Evolutionary conservation across 2,329 filamentous ascomycete genomes (phyloP).

Genomic region (Fonsecaea multimorphosa): DNA sequence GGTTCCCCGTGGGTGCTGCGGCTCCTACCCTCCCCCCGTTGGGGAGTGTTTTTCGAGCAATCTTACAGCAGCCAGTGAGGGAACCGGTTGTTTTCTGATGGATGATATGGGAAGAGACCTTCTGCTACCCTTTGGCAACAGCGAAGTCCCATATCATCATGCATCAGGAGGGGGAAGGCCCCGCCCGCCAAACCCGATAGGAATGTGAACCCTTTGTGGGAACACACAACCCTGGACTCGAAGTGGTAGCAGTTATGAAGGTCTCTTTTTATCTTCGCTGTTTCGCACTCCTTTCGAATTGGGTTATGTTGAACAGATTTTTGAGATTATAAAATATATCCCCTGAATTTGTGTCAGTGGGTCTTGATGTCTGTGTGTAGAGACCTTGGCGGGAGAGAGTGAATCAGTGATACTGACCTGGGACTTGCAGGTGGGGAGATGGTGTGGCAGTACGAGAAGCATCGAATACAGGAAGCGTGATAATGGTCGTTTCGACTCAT

Average conservation of each 20-base stretch:
- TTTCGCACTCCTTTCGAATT: not conserved
- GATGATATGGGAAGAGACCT: not conserved
- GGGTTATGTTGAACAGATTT: not conserved
- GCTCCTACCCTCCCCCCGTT: too few species aligned
- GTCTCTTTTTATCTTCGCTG: slow-evolving; percentile 1
- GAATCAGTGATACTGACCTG: not conserved
- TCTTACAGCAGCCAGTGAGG: not conserved
- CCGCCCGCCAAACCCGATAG: not conserved
- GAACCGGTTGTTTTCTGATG: not conserved
- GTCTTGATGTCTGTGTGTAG: not conserved
- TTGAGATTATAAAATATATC: not conserved
- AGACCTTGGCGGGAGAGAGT: not conserved
- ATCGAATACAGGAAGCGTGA: not conserved
- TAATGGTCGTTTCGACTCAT: not conserved
- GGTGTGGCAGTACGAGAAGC: not conserved
- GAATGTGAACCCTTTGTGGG: not conserved
- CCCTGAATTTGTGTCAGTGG: not conserved
- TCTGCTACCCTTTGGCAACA: not conserved
- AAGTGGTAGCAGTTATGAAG: not conserved
- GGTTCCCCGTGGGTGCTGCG: not conserved
- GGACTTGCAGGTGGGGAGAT: not conserved
- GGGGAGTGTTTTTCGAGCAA: not conserved
- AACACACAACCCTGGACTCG: not conserved
- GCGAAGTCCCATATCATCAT: not conserved
- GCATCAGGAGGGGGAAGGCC: not conserved